Percentiles rank a stretch among this genome's conserved stretches.
Conservation (phyloP, 179 eudicot species). For the Dionaea muscipula region DNA sequence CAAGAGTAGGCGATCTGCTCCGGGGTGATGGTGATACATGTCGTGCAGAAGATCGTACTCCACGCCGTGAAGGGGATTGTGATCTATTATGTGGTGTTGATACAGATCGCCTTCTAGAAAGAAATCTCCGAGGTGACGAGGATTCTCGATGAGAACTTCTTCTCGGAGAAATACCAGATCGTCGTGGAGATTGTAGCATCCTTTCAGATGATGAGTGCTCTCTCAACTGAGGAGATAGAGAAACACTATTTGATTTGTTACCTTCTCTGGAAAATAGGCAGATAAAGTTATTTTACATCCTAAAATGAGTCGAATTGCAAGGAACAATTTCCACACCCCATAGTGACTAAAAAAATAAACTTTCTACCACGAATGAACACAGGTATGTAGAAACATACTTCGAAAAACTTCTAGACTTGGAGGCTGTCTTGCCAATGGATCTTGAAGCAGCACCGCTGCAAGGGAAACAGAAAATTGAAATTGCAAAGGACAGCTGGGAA, state of each 20-base stretch:
- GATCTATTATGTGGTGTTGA: constrained; percentile 31
- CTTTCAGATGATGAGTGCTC: constrained; percentile 52
- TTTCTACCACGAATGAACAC: not conserved
- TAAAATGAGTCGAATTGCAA: not conserved
- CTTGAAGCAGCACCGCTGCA: constrained; percentile 38
- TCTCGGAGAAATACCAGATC: constrained; percentile 51
- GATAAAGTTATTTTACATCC: not conserved
- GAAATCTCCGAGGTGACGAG: constrained; percentile 33
- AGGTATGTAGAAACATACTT: constrained; percentile 26
- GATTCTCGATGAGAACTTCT: constrained; percentile 31
- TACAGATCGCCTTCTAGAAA: constrained; percentile 27
- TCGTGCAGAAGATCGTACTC: constrained; percentile 26
- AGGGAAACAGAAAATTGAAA: constrained; percentile 7
- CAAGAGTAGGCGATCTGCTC: constrained; percentile 23
- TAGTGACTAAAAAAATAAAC: not conserved
- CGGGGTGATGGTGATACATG: constrained; percentile 5
- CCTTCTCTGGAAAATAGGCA: constrained; percentile 34
- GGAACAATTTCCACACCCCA: not conserved
- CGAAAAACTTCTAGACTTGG: constrained; percentile 52
- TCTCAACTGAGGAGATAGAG: constrained; percentile 46
- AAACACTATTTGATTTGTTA: constrained; percentile 46
- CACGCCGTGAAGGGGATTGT: constrained; percentile 21
- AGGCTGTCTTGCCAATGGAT: constrained; percentile 53
- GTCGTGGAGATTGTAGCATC: constrained; percentile 28
- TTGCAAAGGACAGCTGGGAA: not conserved